Percentiles rank a stretch among this genome's conserved stretches.
Conservation (phyloP, 805 yeast genomes). For the Kregervanrija delftensis region DNA sequence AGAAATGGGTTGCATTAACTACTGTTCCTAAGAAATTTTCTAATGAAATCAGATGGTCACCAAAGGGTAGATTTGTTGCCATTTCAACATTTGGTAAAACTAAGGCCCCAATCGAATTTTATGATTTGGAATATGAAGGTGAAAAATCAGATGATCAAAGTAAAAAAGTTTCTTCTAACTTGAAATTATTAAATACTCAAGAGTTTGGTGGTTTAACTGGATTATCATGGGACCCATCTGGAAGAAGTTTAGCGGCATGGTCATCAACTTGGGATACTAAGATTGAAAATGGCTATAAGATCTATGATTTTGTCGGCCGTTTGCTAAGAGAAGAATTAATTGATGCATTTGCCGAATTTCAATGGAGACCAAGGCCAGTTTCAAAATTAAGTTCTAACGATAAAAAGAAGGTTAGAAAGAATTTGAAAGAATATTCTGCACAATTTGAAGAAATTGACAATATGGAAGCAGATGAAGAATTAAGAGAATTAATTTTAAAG, state of each 20-base stretch:
- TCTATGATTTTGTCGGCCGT: constrained; percentile 80
- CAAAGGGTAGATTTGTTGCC: constrained; percentile 81
- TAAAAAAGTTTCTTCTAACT: constrained; percentile 47
- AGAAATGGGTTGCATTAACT: constrained; percentile 45
- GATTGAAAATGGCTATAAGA: constrained; percentile 84
- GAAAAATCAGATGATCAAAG: constrained; percentile 35
- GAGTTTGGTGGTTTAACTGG: constrained; percentile 75
- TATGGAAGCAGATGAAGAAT: constrained; percentile 90
- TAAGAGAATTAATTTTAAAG: constrained; percentile 78
- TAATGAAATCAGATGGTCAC: constrained; percentile 80
- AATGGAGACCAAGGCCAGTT: constrained; percentile 97
- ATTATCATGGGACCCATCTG: constrained; percentile 92
- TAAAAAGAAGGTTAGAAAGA: constrained; percentile 85
- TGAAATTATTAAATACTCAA: constrained; percentile 55
- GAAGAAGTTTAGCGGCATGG: constrained; percentile 84
- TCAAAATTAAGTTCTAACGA: constrained; percentile 69
- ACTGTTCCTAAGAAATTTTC: constrained; percentile 53
- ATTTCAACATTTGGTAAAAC: constrained; percentile 36
- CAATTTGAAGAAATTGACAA: constrained; percentile 93
- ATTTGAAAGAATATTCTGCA: constrained; percentile 80
- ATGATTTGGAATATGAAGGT: constrained; percentile 79
- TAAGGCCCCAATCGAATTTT: constrained; percentile 70
- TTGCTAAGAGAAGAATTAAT: constrained; percentile 66
- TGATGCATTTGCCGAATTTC: constrained; percentile 80
- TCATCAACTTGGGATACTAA: constrained; percentile 80